Conservation (phyloP, 306 rosid genomes). For the cucumber (Cucumis sativus) region DNA sequence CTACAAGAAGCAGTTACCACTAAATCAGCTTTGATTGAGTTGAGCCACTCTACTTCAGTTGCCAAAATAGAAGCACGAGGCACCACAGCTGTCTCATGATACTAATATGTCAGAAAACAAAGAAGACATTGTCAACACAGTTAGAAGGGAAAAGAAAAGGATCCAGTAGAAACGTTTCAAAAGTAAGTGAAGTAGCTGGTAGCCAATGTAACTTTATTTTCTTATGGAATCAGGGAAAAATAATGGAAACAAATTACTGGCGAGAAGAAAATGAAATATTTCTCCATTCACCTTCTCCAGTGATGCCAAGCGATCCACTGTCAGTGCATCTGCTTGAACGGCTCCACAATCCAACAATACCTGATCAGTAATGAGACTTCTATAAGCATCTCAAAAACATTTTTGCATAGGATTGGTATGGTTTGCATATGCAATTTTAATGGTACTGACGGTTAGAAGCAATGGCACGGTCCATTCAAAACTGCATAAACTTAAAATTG, state of each 20-base stretch:
- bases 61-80: conserved; percentile 74
- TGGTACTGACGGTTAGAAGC: not conserved
- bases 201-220: not conserved
- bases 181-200: not conserved
- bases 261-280: not conserved
- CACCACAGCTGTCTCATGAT: conserved; percentile 67
- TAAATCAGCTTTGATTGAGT: conserved; percentile 80
- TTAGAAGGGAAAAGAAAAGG: not conserved
- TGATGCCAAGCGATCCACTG: conserved; percentile 94
- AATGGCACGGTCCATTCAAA: not conserved
- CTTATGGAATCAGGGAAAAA: not conserved
- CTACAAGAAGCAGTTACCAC: conserved; percentile 38
- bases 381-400: not conserved
- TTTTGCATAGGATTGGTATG: not conserved
- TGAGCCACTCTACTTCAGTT: conserved; percentile 77
- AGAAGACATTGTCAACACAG: not conserved
- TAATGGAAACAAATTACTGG: not conserved
- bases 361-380: conserved; percentile 17
- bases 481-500: not conserved
- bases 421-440: not conserved
- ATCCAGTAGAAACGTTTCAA: not conserved
- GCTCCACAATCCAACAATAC: conserved; percentile 97
- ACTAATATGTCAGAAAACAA: not conserved
- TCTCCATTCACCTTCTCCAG: conserved; percentile 58
- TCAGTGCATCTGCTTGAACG: conserved; percentile 96